Base-by-base conservation (phyloP, 371 early-diverging fungal species). In the Mortierella sp. region DNA sequence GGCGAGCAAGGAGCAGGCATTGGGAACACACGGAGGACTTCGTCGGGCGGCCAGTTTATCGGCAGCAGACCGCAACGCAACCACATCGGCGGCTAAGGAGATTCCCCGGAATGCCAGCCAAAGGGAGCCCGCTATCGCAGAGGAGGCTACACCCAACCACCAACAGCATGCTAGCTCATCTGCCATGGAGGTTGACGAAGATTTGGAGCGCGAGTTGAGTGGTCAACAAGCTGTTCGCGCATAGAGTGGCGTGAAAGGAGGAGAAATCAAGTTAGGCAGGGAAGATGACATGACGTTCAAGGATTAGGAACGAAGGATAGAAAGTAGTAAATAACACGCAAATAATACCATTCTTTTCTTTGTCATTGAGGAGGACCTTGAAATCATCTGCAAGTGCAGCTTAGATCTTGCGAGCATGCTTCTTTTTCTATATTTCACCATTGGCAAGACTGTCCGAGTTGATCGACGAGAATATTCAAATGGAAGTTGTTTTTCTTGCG, bases 191-290 rank as follows among this genome's bases (percentile, higher is more conserved):
- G 89, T 93, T 0, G 92, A 92, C 82, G 91, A 91, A 74, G 86
- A 88, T 70, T 79, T 93, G 80, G 93, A 93, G 75, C 90, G 91
- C 38, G 93, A 92, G 73, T 74, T 93, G 79, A 91, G 92, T 72
- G 93, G 93, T 16, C 83, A 86, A 34, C 63, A 63, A 19, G 34
- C 63, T 19, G 63, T 63, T 34, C 63, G 63, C 38, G 63, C 63
- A 63, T 63, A 63, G 63, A 63, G 16, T 50, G 50, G 50, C 50
- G 50, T 50, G 14, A 50, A 50, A 13, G 16, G 50, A 14, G 14
- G 16, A 16, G 14, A 16, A 16, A 16, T 16, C 50, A 48, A 38
- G 42, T 38, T 38, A 38, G 42, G 42, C 42, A 38, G 42, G 42
- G 42, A 38, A 38, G 42, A 38, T 38, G 42, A 38, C 5, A 38